Conservation (phyloP, 192 early-diverging fungal species). For the Coemansia sp. region DNA sequence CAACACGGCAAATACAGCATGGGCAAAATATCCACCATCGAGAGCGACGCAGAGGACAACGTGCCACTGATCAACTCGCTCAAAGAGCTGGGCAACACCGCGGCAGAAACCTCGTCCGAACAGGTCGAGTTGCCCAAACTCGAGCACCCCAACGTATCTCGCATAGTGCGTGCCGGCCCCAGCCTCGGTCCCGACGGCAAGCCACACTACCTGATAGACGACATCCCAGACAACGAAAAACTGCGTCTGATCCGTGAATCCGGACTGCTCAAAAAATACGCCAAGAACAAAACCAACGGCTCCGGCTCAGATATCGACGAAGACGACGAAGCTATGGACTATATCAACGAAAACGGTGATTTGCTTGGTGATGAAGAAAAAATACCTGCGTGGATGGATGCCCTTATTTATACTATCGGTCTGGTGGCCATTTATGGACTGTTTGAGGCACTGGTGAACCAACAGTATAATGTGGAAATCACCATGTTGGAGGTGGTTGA, state of each 20-base stretch:
- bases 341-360: constrained; percentile 6
- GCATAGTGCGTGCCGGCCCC: constrained; percentile 42
- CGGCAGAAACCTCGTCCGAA: background rate
- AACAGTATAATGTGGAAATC: constrained; percentile 50
- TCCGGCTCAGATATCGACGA: constrained; percentile 30
- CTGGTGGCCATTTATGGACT: constrained; percentile 36
- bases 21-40: constrained; percentile 33
- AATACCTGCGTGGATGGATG: constrained; percentile 41
- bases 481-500: constrained; percentile 23
- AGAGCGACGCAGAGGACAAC: constrained; percentile 40
- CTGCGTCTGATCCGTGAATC: constrained; percentile 52
- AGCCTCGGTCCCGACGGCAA: constrained; percentile 42
- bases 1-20: background rate
- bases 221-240: constrained; percentile 55
- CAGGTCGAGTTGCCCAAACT: constrained; percentile 23
- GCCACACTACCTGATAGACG: constrained; percentile 54
- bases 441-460: constrained; percentile 54
- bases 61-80: constrained; percentile 31
- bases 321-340: constrained; percentile 13
- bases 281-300: constrained; percentile 24
- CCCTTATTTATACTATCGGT: constrained; percentile 39
- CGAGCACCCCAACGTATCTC: constrained; percentile 40
- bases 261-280: constrained; percentile 42
- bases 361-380: constrained; percentile 12
- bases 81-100: constrained; percentile 14